Percentiles rank a stretch among this genome's conserved stretches.
Evolutionary conservation across 73 alveolate species (phyloP).

Genomic region (Blepharisma japonicum): DNA sequence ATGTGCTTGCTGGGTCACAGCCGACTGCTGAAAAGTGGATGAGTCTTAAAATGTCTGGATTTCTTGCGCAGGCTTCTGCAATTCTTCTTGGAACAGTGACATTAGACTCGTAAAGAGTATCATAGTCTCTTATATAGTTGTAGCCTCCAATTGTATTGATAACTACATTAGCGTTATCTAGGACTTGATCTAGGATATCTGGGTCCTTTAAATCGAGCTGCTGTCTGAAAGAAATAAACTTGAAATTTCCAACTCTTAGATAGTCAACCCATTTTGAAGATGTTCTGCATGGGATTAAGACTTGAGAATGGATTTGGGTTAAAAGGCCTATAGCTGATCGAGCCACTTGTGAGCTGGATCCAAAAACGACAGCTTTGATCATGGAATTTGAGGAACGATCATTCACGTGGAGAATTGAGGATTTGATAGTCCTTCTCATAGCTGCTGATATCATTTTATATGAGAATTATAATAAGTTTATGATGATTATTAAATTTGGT

Average conservation of each 20-base stretch:
- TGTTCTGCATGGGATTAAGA: conserved; percentile 27
- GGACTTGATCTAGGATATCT: conserved; percentile 45
- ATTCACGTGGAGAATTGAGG: conserved; percentile 1
- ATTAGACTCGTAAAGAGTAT: conserved; percentile 43
- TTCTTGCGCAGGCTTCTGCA: conserved; percentile 60
- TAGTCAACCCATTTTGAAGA: conserved; percentile 30
- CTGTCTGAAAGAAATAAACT: conserved; percentile 1
- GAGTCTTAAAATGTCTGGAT: conserved; percentile 44
- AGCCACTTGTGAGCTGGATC: neutral
- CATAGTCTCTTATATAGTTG: conserved; percentile 35
- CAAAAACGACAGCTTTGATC: conserved; percentile 23
- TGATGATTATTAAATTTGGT: no score
- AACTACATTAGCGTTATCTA: conserved; percentile 50
- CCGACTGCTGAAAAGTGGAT: conserved; percentile 63
- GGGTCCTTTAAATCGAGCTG: conserved; percentile 45
- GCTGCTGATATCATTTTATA: no score
- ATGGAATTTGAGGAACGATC: neutral
- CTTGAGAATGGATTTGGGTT: neutral
- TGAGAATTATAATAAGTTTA: no score
- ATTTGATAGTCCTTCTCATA: neutral
- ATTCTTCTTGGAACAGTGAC: conserved; percentile 48
- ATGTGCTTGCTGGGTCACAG: neutral
- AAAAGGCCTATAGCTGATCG: neutral
- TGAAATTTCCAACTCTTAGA: neutral
- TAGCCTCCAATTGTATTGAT: conserved; percentile 55